phyloP scores from a whole-genome alignment of 169 alveolate species.

The Plasmodium vivax region DNA sequence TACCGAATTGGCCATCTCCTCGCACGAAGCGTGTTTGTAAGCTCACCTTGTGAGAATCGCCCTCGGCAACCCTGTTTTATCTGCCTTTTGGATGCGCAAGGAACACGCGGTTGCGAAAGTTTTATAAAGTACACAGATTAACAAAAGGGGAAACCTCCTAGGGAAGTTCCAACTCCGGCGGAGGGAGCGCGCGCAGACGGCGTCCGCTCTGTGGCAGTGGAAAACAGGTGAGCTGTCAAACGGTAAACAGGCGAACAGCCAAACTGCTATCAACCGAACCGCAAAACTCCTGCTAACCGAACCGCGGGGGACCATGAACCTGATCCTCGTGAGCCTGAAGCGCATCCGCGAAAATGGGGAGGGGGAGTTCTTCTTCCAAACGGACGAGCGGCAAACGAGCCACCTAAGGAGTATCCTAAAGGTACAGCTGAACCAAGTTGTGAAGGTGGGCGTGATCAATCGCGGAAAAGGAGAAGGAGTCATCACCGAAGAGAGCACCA shows the following conservation, averaged over 20 bases:
- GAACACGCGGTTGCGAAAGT: not conserved
- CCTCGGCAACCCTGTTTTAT: not conserved
- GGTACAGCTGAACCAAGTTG: conserved; percentile 18
- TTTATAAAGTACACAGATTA: too few relatives aligned
- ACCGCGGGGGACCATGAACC: conserved; percentile 19
- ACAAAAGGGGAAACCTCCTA: not conserved
- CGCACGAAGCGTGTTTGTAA: not conserved
- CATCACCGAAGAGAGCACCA: conserved; percentile 14
- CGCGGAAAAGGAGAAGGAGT: conserved; percentile 72
- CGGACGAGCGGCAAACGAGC: conserved; percentile 59
- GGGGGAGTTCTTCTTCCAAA: conserved; percentile 31
- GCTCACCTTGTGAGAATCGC: not conserved
- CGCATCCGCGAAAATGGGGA: conserved; percentile 20
- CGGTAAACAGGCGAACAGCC: too few relatives aligned
- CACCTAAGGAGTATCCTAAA: conserved; percentile 66
- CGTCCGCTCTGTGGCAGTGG: not conserved
- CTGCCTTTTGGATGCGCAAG: not conserved
- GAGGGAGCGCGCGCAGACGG: not conserved
- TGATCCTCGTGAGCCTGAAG: conserved; percentile 39
- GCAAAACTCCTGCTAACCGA: not conserved
- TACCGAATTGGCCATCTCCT: not conserved
- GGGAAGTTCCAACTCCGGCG: not conserved
- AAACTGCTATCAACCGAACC: too few relatives aligned
- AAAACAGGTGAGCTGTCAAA: not conserved
- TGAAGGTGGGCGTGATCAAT: conserved; percentile 67